Conservation (phyloP, 371 early-diverging fungal genomes). For the Parasitella parasitica region DNA sequence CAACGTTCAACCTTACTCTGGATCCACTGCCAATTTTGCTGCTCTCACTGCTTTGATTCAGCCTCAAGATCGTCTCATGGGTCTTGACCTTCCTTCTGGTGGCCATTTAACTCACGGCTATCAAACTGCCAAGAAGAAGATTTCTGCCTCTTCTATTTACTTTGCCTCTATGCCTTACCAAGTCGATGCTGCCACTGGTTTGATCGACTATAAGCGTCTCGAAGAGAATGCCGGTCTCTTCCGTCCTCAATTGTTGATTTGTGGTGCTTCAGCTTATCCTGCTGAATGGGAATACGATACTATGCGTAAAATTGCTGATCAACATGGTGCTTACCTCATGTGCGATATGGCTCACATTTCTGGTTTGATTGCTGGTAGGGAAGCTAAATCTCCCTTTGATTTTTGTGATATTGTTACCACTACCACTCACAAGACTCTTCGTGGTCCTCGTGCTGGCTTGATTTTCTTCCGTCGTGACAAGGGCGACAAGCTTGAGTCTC, state of each 20-base stretch:
- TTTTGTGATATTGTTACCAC: conserved; percentile 99
- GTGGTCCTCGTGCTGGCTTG: conserved; percentile 98
- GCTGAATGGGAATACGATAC: conserved; percentile 98
- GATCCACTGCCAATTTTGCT: conserved; percentile 98
- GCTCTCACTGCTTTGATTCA: conserved; percentile 95
- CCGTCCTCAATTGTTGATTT: conserved; percentile 97
- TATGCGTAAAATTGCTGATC: conserved; percentile 91
- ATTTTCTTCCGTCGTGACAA: conserved; percentile 96
- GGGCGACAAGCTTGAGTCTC: conserved; percentile 84
- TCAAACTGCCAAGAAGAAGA: conserved; percentile 99
- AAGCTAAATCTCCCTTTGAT: conserved; percentile 92
- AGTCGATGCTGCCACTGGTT: conserved; percentile 82
- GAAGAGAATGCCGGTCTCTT: conserved; percentile 90
- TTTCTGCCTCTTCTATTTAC: conserved; percentile 96
- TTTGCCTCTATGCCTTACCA: conserved; percentile 99
- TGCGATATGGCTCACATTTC: conserved; percentile 99
- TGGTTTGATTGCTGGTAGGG: conserved; percentile 91
- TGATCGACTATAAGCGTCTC: conserved; percentile 95
- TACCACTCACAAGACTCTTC: conserved; percentile 99
- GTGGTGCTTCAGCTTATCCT: conserved; percentile 98
- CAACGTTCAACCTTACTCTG: conserved; percentile 99
- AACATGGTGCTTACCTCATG: conserved; percentile 93
- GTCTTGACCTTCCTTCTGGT: conserved; percentile 98
- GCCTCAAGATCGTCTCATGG: conserved; percentile 94
- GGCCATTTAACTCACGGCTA: conserved; percentile 99